Evolutionary conservation across 1,284 basidiomycete genomes (phyloP), one percentile per base, ranked within the genome.

Genomic region (Cutaneotrichosporon mucoides): DNA sequence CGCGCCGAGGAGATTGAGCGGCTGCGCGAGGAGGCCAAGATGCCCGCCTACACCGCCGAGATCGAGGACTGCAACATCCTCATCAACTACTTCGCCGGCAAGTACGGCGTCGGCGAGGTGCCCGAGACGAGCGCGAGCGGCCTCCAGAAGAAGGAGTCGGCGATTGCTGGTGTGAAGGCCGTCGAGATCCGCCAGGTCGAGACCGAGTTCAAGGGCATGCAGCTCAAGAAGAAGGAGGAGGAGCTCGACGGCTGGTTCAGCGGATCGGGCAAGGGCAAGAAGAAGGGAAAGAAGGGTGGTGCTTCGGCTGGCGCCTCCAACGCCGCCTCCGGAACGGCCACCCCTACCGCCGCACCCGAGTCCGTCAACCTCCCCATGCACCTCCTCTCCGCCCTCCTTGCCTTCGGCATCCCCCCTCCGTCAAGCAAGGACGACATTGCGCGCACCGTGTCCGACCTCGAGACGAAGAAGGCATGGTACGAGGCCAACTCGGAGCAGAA

Each of bases 401-500:
- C 85, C 12, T 83, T 99, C 38, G 92, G 91, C 54, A 98, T 99
- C 72, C 87, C 92, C 35, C 90, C 93, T 24, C 96, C 96, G 0
- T 82, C 86, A 8, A 87, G 87, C 45, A 79, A 84, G 50, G 81
- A 83, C 11, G 95, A 99, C 72, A 83, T 95, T 38, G 83, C 86
- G 53, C 88, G 91, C 55, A 86, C 92, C 41, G 83, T 99, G 62
- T 88, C 91, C 71, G 91, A 97, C 74, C 82, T 99, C 59, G 88
- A 89, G 79, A 90, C 86, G 57, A 99, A 99, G 84, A 93, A 92
- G 79, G 84, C 88, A 46, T 99, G 94, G 93, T 98, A 88, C 76
- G 86, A 90, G 74, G 82, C 81, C 63, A 84, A 85, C 77, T 82
- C 83, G 70, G 80, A 78, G 52, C 67, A 77, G 16, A 78, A 79